phyloP scores from a whole-genome alignment of 1,139 yeast genomes.

The Nematodospora anomalae region DNA sequence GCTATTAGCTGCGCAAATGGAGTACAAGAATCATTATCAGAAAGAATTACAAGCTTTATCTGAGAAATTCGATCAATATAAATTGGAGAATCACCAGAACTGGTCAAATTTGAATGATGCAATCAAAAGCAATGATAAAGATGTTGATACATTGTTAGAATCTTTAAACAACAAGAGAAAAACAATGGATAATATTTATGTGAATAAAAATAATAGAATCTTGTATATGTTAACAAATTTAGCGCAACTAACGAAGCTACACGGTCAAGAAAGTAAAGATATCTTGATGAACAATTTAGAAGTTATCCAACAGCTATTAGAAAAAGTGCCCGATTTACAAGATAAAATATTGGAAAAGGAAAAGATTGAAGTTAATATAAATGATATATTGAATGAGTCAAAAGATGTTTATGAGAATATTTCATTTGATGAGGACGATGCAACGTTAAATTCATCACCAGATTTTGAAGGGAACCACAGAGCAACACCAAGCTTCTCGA shows the following conservation, averaged over 20 bases:
- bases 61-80: conserved; percentile 35
- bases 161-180: conserved; percentile 42
- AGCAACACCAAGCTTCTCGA: conserved; percentile 20
- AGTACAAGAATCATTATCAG: conserved; percentile 55
- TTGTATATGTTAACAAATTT: conserved; percentile 45
- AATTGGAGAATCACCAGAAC: conserved; percentile 33
- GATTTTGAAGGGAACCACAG: conserved; percentile 15
- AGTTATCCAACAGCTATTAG: conserved; percentile 29
- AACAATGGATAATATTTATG: conserved; percentile 46
- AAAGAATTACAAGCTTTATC: conserved; percentile 30
- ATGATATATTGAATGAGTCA: conserved; percentile 35
- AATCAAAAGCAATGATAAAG: conserved; percentile 42
- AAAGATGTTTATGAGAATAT: conserved; percentile 33
- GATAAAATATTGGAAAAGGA: conserved; percentile 30
- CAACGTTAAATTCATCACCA: conserved; percentile 31
- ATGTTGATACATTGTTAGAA: conserved; percentile 44
- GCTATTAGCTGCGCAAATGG: conserved; percentile 53
- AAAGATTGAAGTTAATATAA: conserved; percentile 33
- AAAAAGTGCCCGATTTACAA: conserved; percentile 40
- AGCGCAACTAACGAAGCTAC: conserved; percentile 46
- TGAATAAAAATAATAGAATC: conserved; percentile 47
- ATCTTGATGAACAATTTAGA: conserved; percentile 35
- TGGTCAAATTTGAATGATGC: conserved; percentile 29
- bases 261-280: conserved; percentile 47
- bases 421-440: conserved; percentile 38